Conservation (phyloP, 1,284 basidiomycete genomes). For the Irpex rosettiformis region DNA sequence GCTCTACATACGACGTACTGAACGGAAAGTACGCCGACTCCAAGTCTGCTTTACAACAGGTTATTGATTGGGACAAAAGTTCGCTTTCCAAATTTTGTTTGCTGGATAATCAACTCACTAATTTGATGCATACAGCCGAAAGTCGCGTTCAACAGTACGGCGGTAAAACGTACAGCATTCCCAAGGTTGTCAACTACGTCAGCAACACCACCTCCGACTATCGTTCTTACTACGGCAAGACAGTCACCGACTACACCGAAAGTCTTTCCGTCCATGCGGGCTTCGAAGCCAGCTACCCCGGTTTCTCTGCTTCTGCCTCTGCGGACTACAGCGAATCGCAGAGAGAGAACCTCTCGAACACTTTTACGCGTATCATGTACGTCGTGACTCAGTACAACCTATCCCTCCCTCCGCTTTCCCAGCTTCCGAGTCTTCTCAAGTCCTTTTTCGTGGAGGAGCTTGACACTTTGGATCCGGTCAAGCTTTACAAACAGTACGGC, state of each 20-base stretch:
- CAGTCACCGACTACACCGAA: not conserved
- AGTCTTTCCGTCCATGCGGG: slow-evolving; percentile 4
- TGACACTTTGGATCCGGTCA: slow-evolving; percentile 1
- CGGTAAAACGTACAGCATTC: not conserved
- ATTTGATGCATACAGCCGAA: not conserved
- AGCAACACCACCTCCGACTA: slow-evolving; percentile 1
- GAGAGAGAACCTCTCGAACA: slow-evolving; percentile 1
- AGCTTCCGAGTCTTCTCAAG: not conserved
- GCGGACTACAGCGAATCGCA: not conserved
- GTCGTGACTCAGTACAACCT: not conserved
- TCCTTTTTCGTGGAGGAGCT: not conserved
- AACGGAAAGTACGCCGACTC: not conserved
- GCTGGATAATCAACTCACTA: not conserved
- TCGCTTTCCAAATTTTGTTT: not conserved
- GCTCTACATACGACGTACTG: not conserved
- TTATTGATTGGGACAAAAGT: slow-evolving; percentile 5
- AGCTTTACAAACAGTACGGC: slow-evolving; percentile 1
- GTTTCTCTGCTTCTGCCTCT: not conserved
- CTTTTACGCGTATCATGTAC: slow-evolving; percentile 1
- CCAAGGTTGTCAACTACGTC: slow-evolving; percentile 2
- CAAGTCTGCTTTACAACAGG: slow-evolving; percentile 3
- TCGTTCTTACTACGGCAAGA: slow-evolving; percentile 6
- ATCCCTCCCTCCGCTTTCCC: not conserved
- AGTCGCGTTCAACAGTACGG: slow-evolving; percentile 2
- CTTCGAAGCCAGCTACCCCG: not conserved